A percentile compares a stretch with the other conserved stretches of the same genome.
Conservation (phyloP, 2,329 filamentous ascomycete genomes). For the Penicillium sp. region DNA sequence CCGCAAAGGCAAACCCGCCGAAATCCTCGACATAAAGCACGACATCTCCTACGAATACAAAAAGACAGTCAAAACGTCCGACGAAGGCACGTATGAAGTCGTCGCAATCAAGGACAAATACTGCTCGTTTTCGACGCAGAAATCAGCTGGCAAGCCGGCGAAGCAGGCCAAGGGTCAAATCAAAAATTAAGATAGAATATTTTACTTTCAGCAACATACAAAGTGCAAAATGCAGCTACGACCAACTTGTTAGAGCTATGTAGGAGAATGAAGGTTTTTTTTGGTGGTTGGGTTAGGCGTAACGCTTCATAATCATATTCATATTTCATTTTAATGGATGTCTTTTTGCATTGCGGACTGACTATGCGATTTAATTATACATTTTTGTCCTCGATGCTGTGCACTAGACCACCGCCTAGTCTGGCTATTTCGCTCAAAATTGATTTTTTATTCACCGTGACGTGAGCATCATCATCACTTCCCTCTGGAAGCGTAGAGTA, state of each 20-base stretch:
- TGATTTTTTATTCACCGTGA: conserved; percentile 36
- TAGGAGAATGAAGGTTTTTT: background rate
- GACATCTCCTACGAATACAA: conserved; percentile 77
- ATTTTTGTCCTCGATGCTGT: conserved; percentile 56
- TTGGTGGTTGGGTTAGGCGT: background rate
- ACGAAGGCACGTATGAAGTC: conserved; percentile 97
- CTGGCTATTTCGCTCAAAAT: conserved; percentile 45
- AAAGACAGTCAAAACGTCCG: conserved; percentile 77
- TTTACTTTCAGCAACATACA: background rate
- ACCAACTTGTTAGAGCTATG: background rate
- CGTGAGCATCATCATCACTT: conserved; percentile 10
- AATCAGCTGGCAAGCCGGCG: conserved; percentile 48
- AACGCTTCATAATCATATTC: too few relatives aligned
- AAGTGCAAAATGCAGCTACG: background rate
- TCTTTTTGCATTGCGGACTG: background rate
- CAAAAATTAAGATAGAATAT: conserved; percentile 14
- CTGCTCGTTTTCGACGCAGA: conserved; percentile 79
- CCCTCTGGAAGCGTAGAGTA: conserved; percentile 33
- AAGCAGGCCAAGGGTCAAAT: conserved; percentile 27
- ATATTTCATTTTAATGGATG: background rate
- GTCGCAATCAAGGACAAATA: conserved; percentile 91
- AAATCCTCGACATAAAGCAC: conserved; percentile 84
- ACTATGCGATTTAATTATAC: conserved; percentile 3
- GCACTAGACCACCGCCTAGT: conserved; percentile 61
- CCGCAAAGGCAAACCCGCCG: conserved; percentile 69